Conservation (phyloP, 306 rosid species). For the Prunus padus region DNA sequence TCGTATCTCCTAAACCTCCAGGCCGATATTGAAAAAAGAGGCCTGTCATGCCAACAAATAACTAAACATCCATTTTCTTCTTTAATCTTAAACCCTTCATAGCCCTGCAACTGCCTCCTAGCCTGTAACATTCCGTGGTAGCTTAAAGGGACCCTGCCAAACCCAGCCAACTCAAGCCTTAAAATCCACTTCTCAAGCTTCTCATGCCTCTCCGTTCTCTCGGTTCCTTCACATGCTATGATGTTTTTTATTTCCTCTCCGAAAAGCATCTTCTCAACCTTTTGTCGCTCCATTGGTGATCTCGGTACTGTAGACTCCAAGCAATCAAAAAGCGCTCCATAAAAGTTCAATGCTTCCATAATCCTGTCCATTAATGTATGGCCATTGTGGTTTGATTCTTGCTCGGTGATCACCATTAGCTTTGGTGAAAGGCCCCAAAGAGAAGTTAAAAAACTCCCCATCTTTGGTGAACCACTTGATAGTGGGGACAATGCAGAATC, state of each 20-base stretch:
- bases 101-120: constrained; percentile 46
- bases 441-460: constrained; percentile 55
- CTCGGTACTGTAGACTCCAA: constrained; percentile 65
- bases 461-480: constrained; percentile 65
- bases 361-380: constrained; percentile 64
- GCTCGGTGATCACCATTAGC: constrained; percentile 73
- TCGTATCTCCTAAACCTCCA: constrained; percentile 55
- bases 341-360: constrained; percentile 51
- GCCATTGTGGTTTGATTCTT: constrained; percentile 81
- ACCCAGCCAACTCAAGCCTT: constrained; percentile 67
- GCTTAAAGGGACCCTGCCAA: constrained; percentile 51
- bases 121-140: constrained; percentile 54
- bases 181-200: constrained; percentile 69
- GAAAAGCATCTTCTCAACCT: constrained; percentile 65
- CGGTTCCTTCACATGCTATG: constrained; percentile 73
- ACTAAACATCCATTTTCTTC: constrained; percentile 49
- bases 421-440: constrained; percentile 63
- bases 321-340: constrained; percentile 74
- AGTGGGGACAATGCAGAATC: constrained; percentile 64
- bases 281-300: constrained; percentile 54
- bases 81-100: constrained; percentile 51
- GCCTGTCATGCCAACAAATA: constrained; percentile 59
- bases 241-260: constrained; percentile 84
- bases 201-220: constrained; percentile 77
- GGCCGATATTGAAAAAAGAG: constrained; percentile 68